Conservation (phyloP, 2,329 filamentous ascomycete genomes). For the Cordyceps farinosa region DNA sequence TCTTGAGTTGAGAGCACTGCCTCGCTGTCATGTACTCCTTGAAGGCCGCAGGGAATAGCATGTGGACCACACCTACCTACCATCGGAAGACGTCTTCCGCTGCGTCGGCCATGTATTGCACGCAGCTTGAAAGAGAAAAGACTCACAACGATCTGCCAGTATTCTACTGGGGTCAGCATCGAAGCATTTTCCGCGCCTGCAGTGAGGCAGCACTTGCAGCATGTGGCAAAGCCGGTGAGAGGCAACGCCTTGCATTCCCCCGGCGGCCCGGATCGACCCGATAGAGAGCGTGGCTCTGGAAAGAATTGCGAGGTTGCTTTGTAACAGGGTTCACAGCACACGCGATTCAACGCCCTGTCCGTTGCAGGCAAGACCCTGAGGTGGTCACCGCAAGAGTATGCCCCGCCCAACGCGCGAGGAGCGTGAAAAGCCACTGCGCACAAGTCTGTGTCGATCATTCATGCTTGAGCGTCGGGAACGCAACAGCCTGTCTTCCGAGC, state of each 20-base stretch:
- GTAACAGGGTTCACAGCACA: background rate
- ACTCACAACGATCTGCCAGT: background rate
- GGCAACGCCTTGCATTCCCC: background rate
- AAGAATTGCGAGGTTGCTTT: background rate
- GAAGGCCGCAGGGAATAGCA: background rate
- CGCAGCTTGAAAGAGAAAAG: background rate
- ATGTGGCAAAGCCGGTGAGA: background rate
- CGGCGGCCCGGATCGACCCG: background rate
- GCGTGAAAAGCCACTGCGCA: background rate
- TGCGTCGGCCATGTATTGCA: background rate
- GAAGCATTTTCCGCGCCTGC: background rate
- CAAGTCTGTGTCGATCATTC: background rate
- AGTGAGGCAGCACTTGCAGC: background rate
- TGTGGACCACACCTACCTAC: background rate
- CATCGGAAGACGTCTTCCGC: constrained; percentile 8
- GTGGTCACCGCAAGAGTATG: background rate
- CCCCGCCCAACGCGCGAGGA: background rate
- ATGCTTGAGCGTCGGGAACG: background rate
- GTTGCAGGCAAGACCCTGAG: background rate
- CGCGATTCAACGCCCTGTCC: background rate
- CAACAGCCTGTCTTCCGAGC: background rate
- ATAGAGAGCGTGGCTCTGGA: background rate
- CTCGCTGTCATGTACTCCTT: constrained; percentile 6
- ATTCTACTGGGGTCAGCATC: background rate
- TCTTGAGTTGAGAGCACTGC: background rate